These are phyloP conservation scores for Phialophora verrucosa DNA, from an alignment of 2,329 filamentous ascomycete genomes.

Conservation along the genomic window DNA sequence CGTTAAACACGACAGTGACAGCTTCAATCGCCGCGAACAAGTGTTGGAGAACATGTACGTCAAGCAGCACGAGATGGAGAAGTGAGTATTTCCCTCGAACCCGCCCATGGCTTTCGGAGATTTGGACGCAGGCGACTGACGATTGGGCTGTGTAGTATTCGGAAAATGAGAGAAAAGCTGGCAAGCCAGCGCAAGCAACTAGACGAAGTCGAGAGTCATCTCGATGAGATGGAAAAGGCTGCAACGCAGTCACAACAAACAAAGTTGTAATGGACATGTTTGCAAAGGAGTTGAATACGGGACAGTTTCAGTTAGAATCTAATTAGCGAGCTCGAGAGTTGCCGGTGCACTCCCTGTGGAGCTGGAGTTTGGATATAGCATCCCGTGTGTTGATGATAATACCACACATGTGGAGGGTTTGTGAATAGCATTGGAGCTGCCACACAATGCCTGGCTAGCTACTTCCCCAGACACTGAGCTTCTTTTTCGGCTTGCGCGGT, in stretches of 20 bases:
- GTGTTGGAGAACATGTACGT: slow-evolving; percentile 36
- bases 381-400: neutral
- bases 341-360: neutral
- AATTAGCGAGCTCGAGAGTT: neutral
- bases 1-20: slow-evolving; percentile 20
- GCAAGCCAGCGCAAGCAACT: slow-evolving; percentile 31
- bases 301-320: neutral
- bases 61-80: slow-evolving; percentile 36
- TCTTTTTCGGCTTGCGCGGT: neutral
- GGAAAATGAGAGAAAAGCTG: slow-evolving; percentile 34
- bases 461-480: neutral
- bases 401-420: neutral
- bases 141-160: slow-evolving; percentile 25
- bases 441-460: neutral
- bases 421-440: neutral
- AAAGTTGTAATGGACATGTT: slow-evolving; percentile 14
- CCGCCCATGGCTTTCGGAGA: neutral
- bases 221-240: slow-evolving; percentile 35
- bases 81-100: slow-evolving; percentile 24
- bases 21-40: slow-evolving; percentile 36
- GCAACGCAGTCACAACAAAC: slow-evolving; percentile 23
- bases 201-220: slow-evolving; percentile 34
- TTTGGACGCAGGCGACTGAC: neutral
- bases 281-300: neutral
- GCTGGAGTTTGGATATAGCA: neutral